Conservation (phyloP, 2,329 filamentous ascomycete species). For the Colletotrichum godetiae region DNA sequence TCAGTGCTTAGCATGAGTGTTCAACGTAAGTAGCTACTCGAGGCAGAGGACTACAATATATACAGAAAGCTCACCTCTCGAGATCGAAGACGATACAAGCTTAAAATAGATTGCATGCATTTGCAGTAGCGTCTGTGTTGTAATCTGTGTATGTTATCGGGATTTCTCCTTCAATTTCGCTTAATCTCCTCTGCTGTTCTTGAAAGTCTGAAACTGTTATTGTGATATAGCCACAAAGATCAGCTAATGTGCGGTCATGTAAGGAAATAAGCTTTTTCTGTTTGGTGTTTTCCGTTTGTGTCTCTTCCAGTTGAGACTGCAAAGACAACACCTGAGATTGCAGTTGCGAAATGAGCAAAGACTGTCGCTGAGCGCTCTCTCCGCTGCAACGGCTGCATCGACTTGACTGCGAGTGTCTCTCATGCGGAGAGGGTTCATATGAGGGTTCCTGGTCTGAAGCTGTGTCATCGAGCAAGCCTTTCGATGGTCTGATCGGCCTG, state of each 20-base stretch:
- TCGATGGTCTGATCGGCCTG: not conserved
- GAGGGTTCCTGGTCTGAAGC: not conserved
- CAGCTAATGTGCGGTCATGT: slow-evolving; percentile 1
- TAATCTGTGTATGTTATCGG: not conserved
- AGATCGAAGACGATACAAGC: no score
- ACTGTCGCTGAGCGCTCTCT: not conserved
- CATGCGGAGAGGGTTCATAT: not conserved
- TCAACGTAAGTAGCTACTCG: not conserved
- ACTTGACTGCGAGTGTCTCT: not conserved
- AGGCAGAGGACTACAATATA: not conserved
- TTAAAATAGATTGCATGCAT: no score
- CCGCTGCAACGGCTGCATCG: not conserved
- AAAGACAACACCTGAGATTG: not conserved
- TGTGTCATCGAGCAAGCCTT: not conserved
- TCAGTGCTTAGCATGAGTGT: not conserved
- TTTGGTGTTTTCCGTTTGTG: not conserved
- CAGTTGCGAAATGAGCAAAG: not conserved
- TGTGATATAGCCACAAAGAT: slow-evolving; percentile 1
- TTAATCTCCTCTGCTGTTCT: not conserved
- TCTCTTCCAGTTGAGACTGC: not conserved
- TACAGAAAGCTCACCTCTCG: no score
- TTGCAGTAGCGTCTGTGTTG: no score
- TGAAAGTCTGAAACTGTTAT: slow-evolving; percentile 4
- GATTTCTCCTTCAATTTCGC: not conserved
- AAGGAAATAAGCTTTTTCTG: not conserved